Conservation (phyloP, 2,329 filamentous ascomycete species). For the Cladosporium sphaerospermum region DNA sequence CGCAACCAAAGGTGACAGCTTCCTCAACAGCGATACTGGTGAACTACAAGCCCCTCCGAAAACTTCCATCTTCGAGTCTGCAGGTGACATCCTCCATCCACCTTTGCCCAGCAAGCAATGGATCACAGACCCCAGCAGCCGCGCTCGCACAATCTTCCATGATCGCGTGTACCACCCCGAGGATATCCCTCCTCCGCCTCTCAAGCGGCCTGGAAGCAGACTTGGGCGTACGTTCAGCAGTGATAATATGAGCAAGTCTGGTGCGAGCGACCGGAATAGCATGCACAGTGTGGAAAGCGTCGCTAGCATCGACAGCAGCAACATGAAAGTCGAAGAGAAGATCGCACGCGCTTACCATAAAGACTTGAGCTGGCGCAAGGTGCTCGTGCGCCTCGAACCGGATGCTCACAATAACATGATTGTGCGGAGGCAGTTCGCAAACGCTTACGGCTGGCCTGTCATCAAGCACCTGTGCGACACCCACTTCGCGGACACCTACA, state of each 20-base stretch:
- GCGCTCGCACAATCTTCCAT: conserved; percentile 89
- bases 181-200: conserved; percentile 79
- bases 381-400: conserved; percentile 88
- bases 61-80: conserved; percentile 92
- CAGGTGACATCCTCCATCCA: conserved; percentile 85
- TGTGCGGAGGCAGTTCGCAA: conserved; percentile 91
- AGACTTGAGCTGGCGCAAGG: conserved; percentile 90
- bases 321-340: conserved; percentile 92
- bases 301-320: conserved; percentile 56
- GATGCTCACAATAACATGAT: conserved; percentile 99
- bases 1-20: conserved; percentile 46
- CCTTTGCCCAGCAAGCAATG: conserved; percentile 77
- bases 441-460: conserved; percentile 96
- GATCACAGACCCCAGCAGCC: conserved; percentile 72
- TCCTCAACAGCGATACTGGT: conserved; percentile 36
- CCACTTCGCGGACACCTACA: conserved; percentile 75
- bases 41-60: conserved; percentile 61
- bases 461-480: conserved; percentile 91
- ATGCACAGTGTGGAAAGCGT: conserved; percentile 49
- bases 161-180: conserved; percentile 90
- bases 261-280: conserved; percentile 27
- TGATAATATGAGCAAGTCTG: conserved; percentile 32
- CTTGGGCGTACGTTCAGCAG: conserved; percentile 32
- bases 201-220: conserved; percentile 31
- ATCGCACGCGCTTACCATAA: conserved; percentile 93